These are phyloP conservation scores for Naganishia onofrii DNA, from an alignment of 768 basidiomycete species.

Conservation along the genomic window DNA sequence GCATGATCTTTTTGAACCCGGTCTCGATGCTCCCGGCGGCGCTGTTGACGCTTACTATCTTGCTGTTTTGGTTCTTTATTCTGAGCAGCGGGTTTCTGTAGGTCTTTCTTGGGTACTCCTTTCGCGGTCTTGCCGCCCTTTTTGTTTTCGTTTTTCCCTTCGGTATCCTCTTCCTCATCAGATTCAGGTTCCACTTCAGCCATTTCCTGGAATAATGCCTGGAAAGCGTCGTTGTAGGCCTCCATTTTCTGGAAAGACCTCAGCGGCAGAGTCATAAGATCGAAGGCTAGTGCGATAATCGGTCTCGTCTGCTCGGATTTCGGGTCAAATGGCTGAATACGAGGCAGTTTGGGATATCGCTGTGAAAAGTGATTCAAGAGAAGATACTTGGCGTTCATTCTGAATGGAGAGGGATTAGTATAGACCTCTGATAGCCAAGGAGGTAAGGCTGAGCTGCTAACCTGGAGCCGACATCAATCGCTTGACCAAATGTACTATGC, in stretches of 20 bases:
- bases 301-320: slow-evolving; percentile 53
- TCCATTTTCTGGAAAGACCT: slow-evolving; percentile 82
- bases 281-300: slow-evolving; percentile 73
- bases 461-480: slow-evolving; percentile 72
- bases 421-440: not conserved
- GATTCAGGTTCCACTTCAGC: slow-evolving; percentile 44
- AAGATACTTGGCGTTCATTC: slow-evolving; percentile 79
- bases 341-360: slow-evolving; percentile 83
- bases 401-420: slow-evolving; percentile 45
- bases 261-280: slow-evolving; percentile 68
- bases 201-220: slow-evolving; percentile 53
- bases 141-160: slow-evolving; percentile 20
- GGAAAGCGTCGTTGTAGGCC: slow-evolving; percentile 70
- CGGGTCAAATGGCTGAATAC: slow-evolving; percentile 49
- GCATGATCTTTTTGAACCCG: not conserved
- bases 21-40: not conserved
- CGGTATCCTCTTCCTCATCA: slow-evolving; percentile 12
- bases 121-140: slow-evolving; percentile 23
- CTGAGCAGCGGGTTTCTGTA: not conserved
- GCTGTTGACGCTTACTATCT: not conserved
- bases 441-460: slow-evolving; percentile 50
- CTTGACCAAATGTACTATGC: slow-evolving; percentile 87
- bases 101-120: not conserved
- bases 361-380: slow-evolving; percentile 96
- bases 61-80: not conserved